Evolutionary conservation across 768 basidiomycete species (phyloP).

Genomic region (Tephrocybe sp.): DNA sequence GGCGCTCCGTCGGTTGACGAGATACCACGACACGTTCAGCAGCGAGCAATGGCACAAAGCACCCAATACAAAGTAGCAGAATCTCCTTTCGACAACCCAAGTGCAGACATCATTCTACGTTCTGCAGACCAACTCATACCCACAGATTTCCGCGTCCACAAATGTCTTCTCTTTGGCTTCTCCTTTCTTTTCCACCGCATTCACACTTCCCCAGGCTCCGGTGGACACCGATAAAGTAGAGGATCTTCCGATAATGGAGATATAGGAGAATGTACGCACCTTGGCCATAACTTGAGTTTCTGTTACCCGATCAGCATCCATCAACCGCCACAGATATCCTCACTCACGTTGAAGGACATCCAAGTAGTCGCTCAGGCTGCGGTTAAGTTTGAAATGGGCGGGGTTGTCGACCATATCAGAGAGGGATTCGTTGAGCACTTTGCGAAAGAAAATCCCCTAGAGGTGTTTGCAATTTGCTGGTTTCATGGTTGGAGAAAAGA

Average conservation of each 20-base stretch:
- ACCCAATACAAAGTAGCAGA: constrained; percentile 7
- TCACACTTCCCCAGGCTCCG: constrained; percentile 48
- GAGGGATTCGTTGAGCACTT: constrained; percentile 30
- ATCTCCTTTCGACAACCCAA: constrained; percentile 44
- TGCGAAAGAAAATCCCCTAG: constrained; percentile 33
- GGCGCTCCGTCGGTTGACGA: too few species aligned
- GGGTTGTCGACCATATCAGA: constrained; percentile 31
- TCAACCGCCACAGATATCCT: constrained; percentile 20
- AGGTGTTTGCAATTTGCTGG: constrained; percentile 43
- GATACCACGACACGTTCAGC: too few species aligned
- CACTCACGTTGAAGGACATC: constrained; percentile 38
- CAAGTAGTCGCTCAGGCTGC: constrained; percentile 42
- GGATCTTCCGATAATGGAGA: constrained; percentile 41
- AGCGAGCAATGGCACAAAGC: not conserved
- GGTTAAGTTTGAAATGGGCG: constrained; percentile 50
- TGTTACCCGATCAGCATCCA: constrained; percentile 47
- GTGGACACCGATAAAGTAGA: constrained; percentile 26
- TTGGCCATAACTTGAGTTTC: constrained; percentile 39
- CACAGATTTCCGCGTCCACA: constrained; percentile 52
- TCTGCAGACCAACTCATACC: constrained; percentile 43
- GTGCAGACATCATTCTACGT: constrained; percentile 52
- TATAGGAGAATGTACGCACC: constrained; percentile 42
- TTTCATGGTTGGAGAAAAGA: constrained; percentile 33
- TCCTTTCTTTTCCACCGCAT: constrained; percentile 54
- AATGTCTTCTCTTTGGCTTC: constrained; percentile 55